Percentiles rank a stretch among this genome's conserved stretches.
These are phyloP conservation scores for Aurantiochytrium sp. DNA, from an alignment of 108 stramenopile genomes.

Conservation along the genomic window DNA sequence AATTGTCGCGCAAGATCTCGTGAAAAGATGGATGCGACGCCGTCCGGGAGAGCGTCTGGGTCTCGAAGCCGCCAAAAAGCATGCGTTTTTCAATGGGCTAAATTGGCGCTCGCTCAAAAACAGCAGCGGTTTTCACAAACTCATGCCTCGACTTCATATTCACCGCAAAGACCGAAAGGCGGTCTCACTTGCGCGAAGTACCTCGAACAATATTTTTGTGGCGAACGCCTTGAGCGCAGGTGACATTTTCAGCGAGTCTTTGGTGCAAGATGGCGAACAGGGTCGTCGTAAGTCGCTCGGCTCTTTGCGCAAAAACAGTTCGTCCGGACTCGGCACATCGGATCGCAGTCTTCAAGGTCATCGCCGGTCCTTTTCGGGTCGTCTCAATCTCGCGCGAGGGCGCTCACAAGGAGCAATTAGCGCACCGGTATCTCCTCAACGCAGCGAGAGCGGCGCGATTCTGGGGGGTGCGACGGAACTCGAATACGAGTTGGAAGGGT, in stretches of 20 bases:
- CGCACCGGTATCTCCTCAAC: not conserved
- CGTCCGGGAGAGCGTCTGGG: not conserved
- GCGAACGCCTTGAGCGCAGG: not conserved
- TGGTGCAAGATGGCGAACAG: not conserved
- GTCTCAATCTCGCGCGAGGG: not conserved
- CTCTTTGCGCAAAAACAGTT: not conserved
- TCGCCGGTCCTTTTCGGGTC: not conserved
- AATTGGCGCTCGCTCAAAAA: slow-evolving; percentile 74
- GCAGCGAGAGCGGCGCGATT: not conserved
- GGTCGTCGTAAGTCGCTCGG: not conserved
- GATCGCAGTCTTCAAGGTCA: not conserved
- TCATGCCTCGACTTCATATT: not conserved
- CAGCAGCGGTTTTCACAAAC: slow-evolving; percentile 14
- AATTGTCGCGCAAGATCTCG: not conserved
- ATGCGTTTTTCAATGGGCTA: slow-evolving; percentile 74
- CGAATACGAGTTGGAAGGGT: not conserved
- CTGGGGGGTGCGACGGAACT: not conserved
- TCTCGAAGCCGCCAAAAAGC: slow-evolving; percentile 65
- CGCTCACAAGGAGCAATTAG: not conserved
- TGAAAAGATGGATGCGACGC: not conserved
- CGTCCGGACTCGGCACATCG: not conserved
- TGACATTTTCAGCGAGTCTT: not conserved
- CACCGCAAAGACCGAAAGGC: not conserved
- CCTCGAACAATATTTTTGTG: slow-evolving; percentile 3
- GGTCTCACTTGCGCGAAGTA: not conserved